Evolutionary conservation across 2,329 filamentous ascomycete genomes (phyloP), one percentile per base, ranked within the genome.

Genomic region (Ceratocystis papillata): DNA sequence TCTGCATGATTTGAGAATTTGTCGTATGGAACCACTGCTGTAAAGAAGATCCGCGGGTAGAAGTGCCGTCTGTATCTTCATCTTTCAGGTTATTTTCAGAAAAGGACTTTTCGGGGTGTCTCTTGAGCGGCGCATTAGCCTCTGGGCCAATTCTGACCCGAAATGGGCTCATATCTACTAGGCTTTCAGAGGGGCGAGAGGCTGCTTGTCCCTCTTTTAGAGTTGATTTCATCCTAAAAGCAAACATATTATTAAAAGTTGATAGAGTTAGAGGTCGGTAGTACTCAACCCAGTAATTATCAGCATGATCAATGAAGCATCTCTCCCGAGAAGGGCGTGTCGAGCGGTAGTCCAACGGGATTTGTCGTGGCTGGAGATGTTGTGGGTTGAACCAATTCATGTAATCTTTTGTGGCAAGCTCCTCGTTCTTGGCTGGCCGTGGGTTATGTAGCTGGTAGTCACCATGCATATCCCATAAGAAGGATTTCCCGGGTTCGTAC

Each of bases 201-300:
- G 44, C 7, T 15, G 46, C 37, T 20, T 33, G 57, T 17, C 66
- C 87, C 73, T 93, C 92, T 68, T 88, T 88, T 69, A 92, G 84
- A 3, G 89, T 94, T 0, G 89, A 92, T 72, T 93, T 96, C 82
- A 97, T 89, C 73, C 89, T 91, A 76, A 89, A 96, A 0, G 90
- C 85, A 73, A 96, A 96, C 74, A 96, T 88, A 73, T 96, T 99
- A 15, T 87, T 83, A 70, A 97, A 90, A 0, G 90, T 94, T 0
- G 94, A 96, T 1, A 97, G 77, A 0, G 89, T 89, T 6, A 89
- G 81, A 0, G 94, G 94, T 15, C 92, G 86, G 73, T 99, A 99
- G 74, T 96, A 97, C 74, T 99, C 94, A 6, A 94, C 80, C 94
- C 94, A 99, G 75, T 96, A 99, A 74, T 97, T 91, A 73, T 97